Base-by-base conservation (phyloP, 345 rosid species). In the Eucalyptus paniculata region DNA sequence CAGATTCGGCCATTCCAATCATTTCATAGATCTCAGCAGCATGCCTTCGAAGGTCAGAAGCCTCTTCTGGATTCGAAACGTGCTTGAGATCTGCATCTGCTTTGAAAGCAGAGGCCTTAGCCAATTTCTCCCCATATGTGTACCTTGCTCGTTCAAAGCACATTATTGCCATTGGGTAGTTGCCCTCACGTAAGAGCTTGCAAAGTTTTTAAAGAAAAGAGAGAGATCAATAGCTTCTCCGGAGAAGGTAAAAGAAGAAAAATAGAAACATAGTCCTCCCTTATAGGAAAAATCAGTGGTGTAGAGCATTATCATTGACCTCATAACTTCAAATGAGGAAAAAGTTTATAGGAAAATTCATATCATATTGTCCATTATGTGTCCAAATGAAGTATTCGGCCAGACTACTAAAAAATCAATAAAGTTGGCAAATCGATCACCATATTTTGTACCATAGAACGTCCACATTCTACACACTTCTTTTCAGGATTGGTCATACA, bases 81-180 rank as follows among this genome's bases (percentile, higher is more conserved):
- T 86, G 88, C 89, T 92, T 87, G 16, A 85, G 90, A 45, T 93
- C 93, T 60, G 96, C 94, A 62, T 90, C 90, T 18, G 93, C 91
- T 69, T 89, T 89, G 50, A 93, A 94, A 47, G 93, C 93, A 37
- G 90, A n/a, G 53, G 95, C 96, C 88, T 93, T 92, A 30, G 95
- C 92, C 40, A 92, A 50, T 89, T 90, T 93, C 89, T 92, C 94
- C 87, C 95, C 92, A 6, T 91, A 86, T 8, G 47, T 67, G 86
- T 92, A 93, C n/a, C 91, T 91, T 8, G 96, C 95, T 92, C 89
- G 93, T 92, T 92, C 92, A 49, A 95, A 95, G 85, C 96, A 95
- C 88, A 90, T 87, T 47, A 92, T 90, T 49, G 95, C 94, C 95
- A 92, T 93, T 83, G 90, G 92, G 90, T 89, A 95, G 87, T 93